A percentile compares a stretch with the other conserved stretches of the same genome.
These are phyloP conservation scores for Fusarium longipes DNA, from an alignment of 2,329 filamentous ascomycete genomes.

Conservation along the genomic window DNA sequence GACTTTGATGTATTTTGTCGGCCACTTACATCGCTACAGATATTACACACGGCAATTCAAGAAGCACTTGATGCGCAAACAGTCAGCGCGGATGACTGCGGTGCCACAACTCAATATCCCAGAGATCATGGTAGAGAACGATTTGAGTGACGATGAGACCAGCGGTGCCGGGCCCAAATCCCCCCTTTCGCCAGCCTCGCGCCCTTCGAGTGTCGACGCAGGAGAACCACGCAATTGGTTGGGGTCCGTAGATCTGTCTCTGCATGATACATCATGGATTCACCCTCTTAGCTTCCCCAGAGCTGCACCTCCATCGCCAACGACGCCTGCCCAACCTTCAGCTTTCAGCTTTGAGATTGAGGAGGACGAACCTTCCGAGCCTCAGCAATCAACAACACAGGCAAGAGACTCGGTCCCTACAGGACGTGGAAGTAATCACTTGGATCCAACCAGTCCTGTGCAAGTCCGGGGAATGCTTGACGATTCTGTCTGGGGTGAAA, in stretches of 20 bases:
- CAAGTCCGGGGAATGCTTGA: constrained; percentile 88
- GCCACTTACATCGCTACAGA: constrained; percentile 51
- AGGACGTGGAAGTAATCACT: constrained; percentile 68
- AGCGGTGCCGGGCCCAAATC: constrained; percentile 38
- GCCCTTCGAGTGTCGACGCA: constrained; percentile 45
- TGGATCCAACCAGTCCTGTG: constrained; percentile 58
- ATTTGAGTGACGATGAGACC: constrained; percentile 61
- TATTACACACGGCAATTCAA: constrained; percentile 89
- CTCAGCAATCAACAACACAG: constrained; percentile 41
- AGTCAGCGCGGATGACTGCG: constrained; percentile 78
- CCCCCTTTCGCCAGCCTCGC: constrained; percentile 34
- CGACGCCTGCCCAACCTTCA: constrained; percentile 61
- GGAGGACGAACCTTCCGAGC: constrained; percentile 52
- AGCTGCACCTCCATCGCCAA: constrained; percentile 55
- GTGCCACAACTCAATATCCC: constrained; percentile 86
- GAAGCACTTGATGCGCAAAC: constrained; percentile 76
- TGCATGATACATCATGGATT: constrained; percentile 48
- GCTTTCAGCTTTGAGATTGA: constrained; percentile 70
- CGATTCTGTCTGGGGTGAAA: constrained; percentile 92
- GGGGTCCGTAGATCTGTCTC: constrained; percentile 57
- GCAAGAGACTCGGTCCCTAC: constrained; percentile 60
- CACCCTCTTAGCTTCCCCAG: constrained; percentile 68
- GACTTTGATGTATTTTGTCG: neutral
- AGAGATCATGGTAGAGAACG: constrained; percentile 89
- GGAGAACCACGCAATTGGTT: constrained; percentile 58